Evolutionary conservation across 441 rosid species (phyloP).

Genomic region (Monsonia emarginata): DNA sequence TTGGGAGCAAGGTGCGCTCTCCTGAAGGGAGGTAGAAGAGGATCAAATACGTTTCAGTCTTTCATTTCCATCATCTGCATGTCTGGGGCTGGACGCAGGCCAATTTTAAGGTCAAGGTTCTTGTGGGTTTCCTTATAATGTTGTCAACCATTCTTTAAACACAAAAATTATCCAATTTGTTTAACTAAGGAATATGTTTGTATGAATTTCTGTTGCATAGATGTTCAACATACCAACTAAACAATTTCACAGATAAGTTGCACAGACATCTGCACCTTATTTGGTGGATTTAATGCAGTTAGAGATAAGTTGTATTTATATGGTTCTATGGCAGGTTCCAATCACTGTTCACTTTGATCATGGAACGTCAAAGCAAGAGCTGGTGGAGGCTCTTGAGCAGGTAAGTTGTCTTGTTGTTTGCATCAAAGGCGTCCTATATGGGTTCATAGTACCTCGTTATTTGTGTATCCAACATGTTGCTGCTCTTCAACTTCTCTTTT

Average conservation of each 20-base stretch:
- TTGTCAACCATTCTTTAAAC: too few relatives aligned
- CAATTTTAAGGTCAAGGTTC: neutral
- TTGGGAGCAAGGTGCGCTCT: neutral
- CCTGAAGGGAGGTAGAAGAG: neutral
- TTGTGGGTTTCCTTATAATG: neutral
- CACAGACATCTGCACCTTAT: too few relatives aligned
- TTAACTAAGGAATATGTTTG: too few relatives aligned
- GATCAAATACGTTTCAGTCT: neutral
- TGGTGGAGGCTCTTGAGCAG: conserved; percentile 64
- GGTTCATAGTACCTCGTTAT: neutral
- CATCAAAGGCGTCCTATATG: neutral
- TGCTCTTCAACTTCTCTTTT: neutral
- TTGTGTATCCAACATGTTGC: neutral
- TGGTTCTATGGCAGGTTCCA: conserved; percentile 60
- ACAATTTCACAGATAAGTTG: too few relatives aligned
- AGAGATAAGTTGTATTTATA: neutral
- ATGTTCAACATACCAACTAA: too few relatives aligned
- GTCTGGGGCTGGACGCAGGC: neutral
- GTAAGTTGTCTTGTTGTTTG: conserved; percentile 32
- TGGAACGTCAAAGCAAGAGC: conserved; percentile 74
- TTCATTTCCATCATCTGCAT: neutral
- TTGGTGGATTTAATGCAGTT: too few relatives aligned
- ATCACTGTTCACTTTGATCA: conserved; percentile 92
- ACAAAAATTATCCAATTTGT: too few relatives aligned
- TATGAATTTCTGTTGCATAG: too few relatives aligned